A percentile compares a stretch with the other conserved stretches of the same genome.
Conservation (phyloP, 2,329 filamentous ascomycete species). For the Madurella fahalii region DNA sequence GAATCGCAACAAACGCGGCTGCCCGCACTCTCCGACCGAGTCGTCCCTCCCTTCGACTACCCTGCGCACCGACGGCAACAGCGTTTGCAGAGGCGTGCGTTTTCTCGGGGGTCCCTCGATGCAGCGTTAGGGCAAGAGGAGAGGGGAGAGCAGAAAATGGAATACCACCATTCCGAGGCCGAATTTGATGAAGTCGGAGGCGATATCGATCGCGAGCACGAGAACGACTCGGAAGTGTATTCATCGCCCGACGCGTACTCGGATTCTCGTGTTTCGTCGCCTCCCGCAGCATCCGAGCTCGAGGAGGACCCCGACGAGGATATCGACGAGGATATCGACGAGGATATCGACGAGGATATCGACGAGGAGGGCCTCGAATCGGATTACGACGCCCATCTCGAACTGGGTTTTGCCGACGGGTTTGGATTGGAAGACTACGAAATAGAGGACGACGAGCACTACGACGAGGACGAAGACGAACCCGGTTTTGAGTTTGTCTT, state of each 20-base stretch:
- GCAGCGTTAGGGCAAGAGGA: neutral
- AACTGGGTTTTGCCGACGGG: neutral
- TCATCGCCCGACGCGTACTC: neutral
- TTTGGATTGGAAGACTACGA: neutral
- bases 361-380: slow-evolving; percentile 1
- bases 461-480: neutral
- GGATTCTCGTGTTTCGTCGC: neutral
- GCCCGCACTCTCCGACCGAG: neutral
- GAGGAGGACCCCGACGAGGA: neutral
- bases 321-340: neutral
- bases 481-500: neutral
- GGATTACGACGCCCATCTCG: neutral
- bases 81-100: neutral
- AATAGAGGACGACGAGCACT: neutral
- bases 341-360: neutral
- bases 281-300: neutral
- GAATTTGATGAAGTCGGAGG: neutral
- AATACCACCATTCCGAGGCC: neutral
- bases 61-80: neutral
- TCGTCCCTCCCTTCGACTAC: neutral
- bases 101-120: neutral
- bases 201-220: neutral
- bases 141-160: neutral
- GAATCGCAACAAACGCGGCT: neutral
- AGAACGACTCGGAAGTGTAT: neutral